phyloP scores from a whole-genome alignment of 1,284 basidiomycete genomes.

The Malassezia cuniculi region DNA sequence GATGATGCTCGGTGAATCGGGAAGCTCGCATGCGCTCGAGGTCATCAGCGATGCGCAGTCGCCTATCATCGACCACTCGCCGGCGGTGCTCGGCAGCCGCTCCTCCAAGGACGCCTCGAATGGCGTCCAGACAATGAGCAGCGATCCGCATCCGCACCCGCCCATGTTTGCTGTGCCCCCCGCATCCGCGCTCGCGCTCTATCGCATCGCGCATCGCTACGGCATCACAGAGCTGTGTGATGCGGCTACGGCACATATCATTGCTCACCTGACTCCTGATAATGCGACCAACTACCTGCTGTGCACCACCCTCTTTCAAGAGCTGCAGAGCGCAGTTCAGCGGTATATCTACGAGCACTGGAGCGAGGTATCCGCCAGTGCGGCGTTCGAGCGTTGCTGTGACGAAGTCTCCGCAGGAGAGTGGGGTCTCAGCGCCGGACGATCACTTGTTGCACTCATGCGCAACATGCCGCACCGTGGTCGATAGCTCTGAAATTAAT shows the following conservation, averaged over 20 bases:
- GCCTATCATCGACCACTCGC: neutral
- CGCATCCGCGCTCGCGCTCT: slow-evolving; percentile 56
- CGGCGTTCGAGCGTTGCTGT: slow-evolving; percentile 38
- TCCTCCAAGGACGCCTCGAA: slow-evolving; percentile 1
- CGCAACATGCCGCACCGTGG: no score
- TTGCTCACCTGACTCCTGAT: slow-evolving; percentile 59
- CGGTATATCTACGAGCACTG: slow-evolving; percentile 36
- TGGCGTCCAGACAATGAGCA: no score
- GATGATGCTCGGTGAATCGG: no score
- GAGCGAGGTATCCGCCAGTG: slow-evolving; percentile 23
- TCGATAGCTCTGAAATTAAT: no score
- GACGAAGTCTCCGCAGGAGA: slow-evolving; percentile 35
- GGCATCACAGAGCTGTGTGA: slow-evolving; percentile 55
- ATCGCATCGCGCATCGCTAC: slow-evolving; percentile 68
- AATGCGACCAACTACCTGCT: slow-evolving; percentile 61
- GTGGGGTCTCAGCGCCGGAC: slow-evolving; percentile 10
- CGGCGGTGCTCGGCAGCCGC: neutral
- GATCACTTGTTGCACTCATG: slow-evolving; percentile 11
- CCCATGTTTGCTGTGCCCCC: slow-evolving; percentile 50
- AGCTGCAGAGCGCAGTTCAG: slow-evolving; percentile 31
- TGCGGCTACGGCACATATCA: slow-evolving; percentile 62
- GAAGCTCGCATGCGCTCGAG: neutral
- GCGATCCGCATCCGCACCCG: slow-evolving; percentile 69
- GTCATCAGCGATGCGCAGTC: slow-evolving; percentile 1
- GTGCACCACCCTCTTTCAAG: slow-evolving; percentile 44